Evolutionary conservation across 768 basidiomycete genomes (phyloP), one percentile per base, ranked within the genome.

Genomic region (Rhodotorula diobovata): DNA sequence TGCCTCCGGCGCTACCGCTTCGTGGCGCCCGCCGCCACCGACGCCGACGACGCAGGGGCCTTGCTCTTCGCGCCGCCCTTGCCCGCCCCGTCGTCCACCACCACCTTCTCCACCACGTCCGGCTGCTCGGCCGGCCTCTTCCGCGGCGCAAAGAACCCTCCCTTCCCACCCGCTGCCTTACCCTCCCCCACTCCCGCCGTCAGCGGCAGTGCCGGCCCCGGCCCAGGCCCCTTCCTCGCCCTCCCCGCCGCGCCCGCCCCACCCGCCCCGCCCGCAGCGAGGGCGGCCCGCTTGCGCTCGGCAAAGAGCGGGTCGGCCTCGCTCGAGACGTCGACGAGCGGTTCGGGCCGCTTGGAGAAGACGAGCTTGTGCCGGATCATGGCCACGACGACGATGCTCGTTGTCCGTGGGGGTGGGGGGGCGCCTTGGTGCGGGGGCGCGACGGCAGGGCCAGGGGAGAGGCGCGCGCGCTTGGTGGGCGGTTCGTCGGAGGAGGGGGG

Each of bases 341-440:
- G 77, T 34, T 78, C 77, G 1, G 77, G 77, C 30, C 77, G 63
- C 35, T 71, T 74, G 1, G 62, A 64, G 57, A 78, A 78, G 41
- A 78, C 65, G 54, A 78, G 64, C 67, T 78, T 78, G 50, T 55
- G 70, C 4, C 67, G 55, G 35, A 78, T 60, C 34, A 78, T 32
- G 32, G 70, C 72, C 21, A 71, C 63, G 51, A 78, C 66, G 23
- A 64, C 56, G 45, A 75, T 69, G 45, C 23, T 23, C 28, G 43
- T 55, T 12, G 53, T n/a, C 50, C 51, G 6, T 6, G 51, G 2
- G 4, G 28, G 2, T 1, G 21, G 41, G 14, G 41, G 8, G 41
- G 41, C 41, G 41, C 18, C 41, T 12, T 41, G 9, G 39, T 21
- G 30, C 32, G 55, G 25, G 58, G 60, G 54, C 0, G 56, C 30